Percentiles rank a stretch among this genome's conserved stretches.
Conservation (phyloP, 2,329 filamentous ascomycete species). For the Colletotrichum sp. region DNA sequence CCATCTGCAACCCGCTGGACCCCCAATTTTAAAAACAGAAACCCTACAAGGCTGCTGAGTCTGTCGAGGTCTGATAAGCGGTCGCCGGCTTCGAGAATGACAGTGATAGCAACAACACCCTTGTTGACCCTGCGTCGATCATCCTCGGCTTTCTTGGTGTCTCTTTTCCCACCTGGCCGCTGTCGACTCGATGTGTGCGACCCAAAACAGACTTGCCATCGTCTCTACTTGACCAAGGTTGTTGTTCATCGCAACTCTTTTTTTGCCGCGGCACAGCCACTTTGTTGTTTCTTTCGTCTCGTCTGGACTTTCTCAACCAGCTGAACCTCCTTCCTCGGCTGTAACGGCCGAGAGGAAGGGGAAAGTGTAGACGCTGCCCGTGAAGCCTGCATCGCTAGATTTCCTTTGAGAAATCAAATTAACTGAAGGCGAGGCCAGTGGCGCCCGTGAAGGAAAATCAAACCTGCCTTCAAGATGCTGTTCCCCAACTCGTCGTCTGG, state of each 20-base stretch:
- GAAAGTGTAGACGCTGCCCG: background rate
- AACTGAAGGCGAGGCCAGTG: background rate
- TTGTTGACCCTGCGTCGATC: conserved; percentile 8
- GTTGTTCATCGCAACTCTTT: conserved; percentile 11
- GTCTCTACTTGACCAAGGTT: background rate
- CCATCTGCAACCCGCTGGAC: background rate
- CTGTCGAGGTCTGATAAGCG: background rate
- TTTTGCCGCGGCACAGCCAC: background rate
- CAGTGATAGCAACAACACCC: background rate
- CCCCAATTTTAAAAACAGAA: conserved; percentile 3
- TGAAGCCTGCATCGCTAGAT: background rate
- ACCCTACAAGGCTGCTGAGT: background rate
- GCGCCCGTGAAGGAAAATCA: background rate
- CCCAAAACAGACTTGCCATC: background rate
- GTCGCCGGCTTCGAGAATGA: background rate
- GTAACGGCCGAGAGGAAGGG: background rate
- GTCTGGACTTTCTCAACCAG: background rate
- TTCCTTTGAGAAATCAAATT: background rate
- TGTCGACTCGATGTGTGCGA: background rate
- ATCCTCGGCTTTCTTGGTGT: background rate
- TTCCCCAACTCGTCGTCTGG: background rate
- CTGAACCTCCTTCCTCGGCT: background rate
- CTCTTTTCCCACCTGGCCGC: background rate
- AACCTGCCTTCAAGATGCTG: background rate
- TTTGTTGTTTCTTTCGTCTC: background rate